These are phyloP conservation scores for Crotalaria pallida DNA, from an alignment of 306 rosid species.

Conservation along the genomic window DNA sequence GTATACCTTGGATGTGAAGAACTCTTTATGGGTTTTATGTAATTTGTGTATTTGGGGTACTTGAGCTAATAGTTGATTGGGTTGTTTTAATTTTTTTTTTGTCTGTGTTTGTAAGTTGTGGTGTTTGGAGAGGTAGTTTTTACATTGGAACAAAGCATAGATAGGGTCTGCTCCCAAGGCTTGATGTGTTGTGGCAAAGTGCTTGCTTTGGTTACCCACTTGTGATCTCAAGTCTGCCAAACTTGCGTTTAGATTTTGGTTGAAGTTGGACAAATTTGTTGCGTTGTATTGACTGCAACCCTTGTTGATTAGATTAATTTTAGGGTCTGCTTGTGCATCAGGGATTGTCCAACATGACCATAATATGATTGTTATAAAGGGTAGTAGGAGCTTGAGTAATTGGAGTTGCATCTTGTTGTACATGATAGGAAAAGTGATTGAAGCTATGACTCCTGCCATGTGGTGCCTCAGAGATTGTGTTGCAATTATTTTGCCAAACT, in stretches of 20 bases:
- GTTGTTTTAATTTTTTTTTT: too few relatives aligned
- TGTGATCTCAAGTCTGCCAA: constrained; percentile 25
- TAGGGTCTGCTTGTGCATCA: constrained; percentile 37
- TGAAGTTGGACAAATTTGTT: constrained; percentile 35
- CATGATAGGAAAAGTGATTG: too few relatives aligned
- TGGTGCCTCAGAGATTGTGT: too few relatives aligned
- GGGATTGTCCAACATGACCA: constrained; percentile 1
- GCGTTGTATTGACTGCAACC: constrained; percentile 70
- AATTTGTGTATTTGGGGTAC: too few relatives aligned
- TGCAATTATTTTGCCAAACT: too few relatives aligned
- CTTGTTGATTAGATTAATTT: constrained; percentile 35
- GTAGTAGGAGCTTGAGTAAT: neutral
- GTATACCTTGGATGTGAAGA: too few relatives aligned
- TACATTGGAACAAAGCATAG: constrained; percentile 56
- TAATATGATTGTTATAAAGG: neutral
- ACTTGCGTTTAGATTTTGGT: constrained; percentile 45
- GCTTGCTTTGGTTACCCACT: constrained; percentile 20
- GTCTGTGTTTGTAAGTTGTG: too few relatives aligned
- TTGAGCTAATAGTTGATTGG: too few relatives aligned
- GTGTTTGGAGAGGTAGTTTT: constrained; percentile 49
- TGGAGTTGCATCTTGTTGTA: neutral
- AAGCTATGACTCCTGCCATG: too few relatives aligned
- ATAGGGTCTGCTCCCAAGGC: constrained; percentile 34
- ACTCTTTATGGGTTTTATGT: too few relatives aligned
- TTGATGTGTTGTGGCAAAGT: constrained; percentile 44